Base-by-base conservation (phyloP, 148 eudicot genomes). In the Vaccinium vitisidaea region DNA sequence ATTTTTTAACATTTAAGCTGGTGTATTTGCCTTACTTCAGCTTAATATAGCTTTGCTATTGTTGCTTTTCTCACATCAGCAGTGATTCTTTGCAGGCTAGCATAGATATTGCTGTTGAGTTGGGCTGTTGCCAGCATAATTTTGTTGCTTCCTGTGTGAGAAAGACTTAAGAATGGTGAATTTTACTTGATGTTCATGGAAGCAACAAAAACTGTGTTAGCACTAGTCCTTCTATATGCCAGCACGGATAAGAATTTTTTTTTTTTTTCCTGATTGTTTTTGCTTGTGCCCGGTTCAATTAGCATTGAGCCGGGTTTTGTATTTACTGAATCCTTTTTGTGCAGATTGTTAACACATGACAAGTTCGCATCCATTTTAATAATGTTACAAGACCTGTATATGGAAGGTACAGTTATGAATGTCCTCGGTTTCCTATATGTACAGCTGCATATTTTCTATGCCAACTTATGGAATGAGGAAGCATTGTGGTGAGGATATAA, bases 261-360 rank as follows among this genome's bases (percentile, higher is more conserved):
- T 59, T 7, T 9, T 1, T 49, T 80, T 75, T 83, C 43, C 11
- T 16, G 27, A 16, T 36, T 56, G 15, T 25, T 63, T 59, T 84
- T 75, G 43, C 85, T 65, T 81, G n/a, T 85, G 85, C 90, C 89
- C 91, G 86, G 88, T 87, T 87, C 93, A 88, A 77, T 77, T 85
- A 82, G 88, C 84, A 87, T 76, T 83, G 88, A 83, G 83, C 92
- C 87, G 89, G 91, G 92, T 88, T 58, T 69, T 83, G 87, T 87
- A 87, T 94, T 94, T 86, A 93, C 96, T n/a, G 32, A 80, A 89
- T 91, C 89, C 89, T 92, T 90, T 91, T 84, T 93, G 91, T 95
- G 98, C 98, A 95, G 98, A 95, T 92, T 86, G 84, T 81, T 82
- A 82, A 69, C 90, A 76, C 82, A 85, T 90, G 90, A 88, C 91